These are phyloP conservation scores for Lyophyllum decastes DNA, from an alignment of 768 basidiomycete species.

Conservation along the genomic window DNA sequence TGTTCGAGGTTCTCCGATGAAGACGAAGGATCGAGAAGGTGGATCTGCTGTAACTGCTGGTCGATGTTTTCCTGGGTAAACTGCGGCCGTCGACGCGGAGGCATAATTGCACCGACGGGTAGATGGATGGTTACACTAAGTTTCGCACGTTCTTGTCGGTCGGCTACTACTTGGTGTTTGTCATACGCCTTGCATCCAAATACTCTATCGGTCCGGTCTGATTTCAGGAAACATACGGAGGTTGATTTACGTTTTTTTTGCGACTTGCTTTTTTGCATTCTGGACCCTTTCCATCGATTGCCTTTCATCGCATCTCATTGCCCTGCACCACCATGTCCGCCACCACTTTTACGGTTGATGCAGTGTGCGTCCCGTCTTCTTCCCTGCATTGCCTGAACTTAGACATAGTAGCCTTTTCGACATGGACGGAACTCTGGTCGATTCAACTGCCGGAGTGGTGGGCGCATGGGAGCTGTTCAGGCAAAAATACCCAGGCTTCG, in stretches of 20 bases:
- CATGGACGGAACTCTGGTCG: constrained; percentile 83
- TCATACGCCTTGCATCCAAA: constrained; percentile 36
- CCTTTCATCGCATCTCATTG: not conserved
- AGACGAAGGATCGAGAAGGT: constrained; percentile 83
- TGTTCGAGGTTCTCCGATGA: constrained; percentile 95
- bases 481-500: constrained; percentile 64
- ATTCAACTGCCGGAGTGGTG: constrained; percentile 80
- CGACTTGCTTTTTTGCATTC: too few species aligned
- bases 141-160: not conserved
- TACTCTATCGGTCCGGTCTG: constrained; percentile 13
- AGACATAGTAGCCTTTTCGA: constrained; percentile 60
- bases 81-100: constrained; percentile 71
- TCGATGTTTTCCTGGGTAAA: constrained; percentile 86
- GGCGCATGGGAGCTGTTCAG: constrained; percentile 85
- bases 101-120: constrained; percentile 50
- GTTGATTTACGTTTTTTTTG: not conserved
- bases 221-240: constrained; percentile 3
- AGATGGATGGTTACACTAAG: not conserved
- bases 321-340: constrained; percentile 31
- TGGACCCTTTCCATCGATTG: not conserved
- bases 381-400: constrained; percentile 11
- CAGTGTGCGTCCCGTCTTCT: constrained; percentile 36
- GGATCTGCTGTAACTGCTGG: constrained; percentile 89
- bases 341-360: constrained; percentile 37
- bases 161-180: constrained; percentile 39